phyloP scores from a whole-genome alignment of 1,284 basidiomycete genomes.

The Schizophyllum amplum region DNA sequence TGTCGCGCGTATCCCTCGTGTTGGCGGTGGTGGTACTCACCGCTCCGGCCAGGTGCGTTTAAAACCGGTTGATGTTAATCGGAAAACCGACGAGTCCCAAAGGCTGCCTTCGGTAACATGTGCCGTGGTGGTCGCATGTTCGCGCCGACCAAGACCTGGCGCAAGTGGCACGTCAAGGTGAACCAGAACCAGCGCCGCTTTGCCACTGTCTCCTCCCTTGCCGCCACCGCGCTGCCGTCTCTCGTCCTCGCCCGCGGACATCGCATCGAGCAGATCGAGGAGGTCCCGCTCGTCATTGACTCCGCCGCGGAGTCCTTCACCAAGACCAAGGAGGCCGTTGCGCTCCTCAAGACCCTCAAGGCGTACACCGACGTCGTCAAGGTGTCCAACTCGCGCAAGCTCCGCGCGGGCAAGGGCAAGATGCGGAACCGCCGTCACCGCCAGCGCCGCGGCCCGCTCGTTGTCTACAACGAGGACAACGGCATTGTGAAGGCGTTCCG shows the following conservation, averaged over 20 bases:
- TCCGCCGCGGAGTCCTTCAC: constrained; percentile 77
- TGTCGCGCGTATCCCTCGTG: constrained; percentile 99
- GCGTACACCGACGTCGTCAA: constrained; percentile 96
- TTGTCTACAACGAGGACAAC: constrained; percentile 98
- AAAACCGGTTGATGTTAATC: not conserved
- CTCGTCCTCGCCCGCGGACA: constrained; percentile 99
- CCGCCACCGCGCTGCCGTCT: constrained; percentile 95
- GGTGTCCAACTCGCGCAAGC: constrained; percentile 96
- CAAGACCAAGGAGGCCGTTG: constrained; percentile 98
- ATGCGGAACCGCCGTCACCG: constrained; percentile 95
- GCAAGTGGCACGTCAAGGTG: constrained; percentile 99
- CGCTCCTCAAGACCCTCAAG: constrained; percentile 84
- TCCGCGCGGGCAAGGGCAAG: constrained; percentile 97
- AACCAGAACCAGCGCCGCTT: constrained; percentile 99
- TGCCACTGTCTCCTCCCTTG: constrained; percentile 95
- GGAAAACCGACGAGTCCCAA: constrained; percentile 5
- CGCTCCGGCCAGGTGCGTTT: constrained; percentile 84
- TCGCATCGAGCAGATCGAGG: constrained; percentile 96
- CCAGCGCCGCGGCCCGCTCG: constrained; percentile 94
- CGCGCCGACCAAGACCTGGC: constrained; percentile 99
- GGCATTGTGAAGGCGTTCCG: constrained; percentile 98
- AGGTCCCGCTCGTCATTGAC: constrained; percentile 92
- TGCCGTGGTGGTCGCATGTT: constrained; percentile 99
- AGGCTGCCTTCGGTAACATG: constrained; percentile 99
- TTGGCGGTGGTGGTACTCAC: constrained; percentile 97